These are phyloP conservation scores for Mortierella antarctica DNA, from an alignment of 192 early-diverging fungal species.

Conservation along the genomic window DNA sequence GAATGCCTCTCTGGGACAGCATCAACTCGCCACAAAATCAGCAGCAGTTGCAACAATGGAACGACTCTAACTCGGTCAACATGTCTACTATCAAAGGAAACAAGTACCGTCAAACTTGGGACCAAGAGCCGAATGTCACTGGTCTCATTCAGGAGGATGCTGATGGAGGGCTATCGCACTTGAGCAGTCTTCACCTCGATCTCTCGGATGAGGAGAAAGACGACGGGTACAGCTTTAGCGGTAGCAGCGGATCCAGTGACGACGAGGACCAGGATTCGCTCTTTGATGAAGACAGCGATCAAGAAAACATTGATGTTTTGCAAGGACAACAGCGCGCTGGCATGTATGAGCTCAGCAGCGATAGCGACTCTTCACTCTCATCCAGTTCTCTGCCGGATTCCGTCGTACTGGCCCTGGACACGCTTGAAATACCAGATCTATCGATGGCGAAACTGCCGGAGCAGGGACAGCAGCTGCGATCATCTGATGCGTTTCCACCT, in stretches of 20 bases:
- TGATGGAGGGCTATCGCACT: background rate
- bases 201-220: conserved; percentile 14
- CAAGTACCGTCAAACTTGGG: conserved; percentile 8
- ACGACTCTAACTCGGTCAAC: conserved; percentile 9
- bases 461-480: background rate
- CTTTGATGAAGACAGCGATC: conserved; percentile 7
- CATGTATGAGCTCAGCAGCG: conserved; percentile 34
- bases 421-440: conserved; percentile 34
- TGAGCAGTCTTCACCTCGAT: conserved; percentile 35
- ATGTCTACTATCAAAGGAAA: conserved; percentile 19
- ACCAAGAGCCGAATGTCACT: conserved; percentile 5
- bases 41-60: conserved; percentile 27
- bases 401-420: conserved; percentile 38
- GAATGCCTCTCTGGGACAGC: conserved; percentile 53
- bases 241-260: conserved; percentile 1
- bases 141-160: background rate
- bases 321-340: background rate
- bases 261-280: conserved; percentile 3
- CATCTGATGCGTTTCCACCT: background rate
- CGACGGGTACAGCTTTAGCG: background rate
- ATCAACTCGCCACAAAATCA: conserved; percentile 43
- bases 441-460: background rate
- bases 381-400: conserved; percentile 22
- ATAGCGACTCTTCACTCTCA: conserved; percentile 28
- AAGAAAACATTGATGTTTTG: background rate